These are phyloP conservation scores for Monilinia laxa DNA, from an alignment of 2,329 filamentous ascomycete species.

Conservation along the genomic window DNA sequence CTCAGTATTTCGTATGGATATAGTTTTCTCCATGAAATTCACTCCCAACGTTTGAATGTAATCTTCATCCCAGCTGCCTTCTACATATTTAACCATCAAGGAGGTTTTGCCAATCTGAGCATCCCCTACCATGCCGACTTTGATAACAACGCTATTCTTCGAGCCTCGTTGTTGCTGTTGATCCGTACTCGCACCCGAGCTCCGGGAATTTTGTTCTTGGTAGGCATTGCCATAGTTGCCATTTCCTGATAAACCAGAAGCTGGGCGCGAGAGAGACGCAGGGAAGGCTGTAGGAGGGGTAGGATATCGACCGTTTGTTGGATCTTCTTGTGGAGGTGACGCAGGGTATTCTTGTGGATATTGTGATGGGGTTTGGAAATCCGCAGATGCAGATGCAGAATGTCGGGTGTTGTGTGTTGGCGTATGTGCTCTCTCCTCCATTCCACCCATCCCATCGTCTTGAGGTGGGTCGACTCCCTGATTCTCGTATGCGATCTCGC, in stretches of 20 bases:
- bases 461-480: constrained; percentile 32
- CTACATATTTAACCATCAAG: constrained; percentile 99
- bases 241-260: constrained; percentile 39
- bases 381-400: constrained; percentile 40
- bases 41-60: constrained; percentile 98
- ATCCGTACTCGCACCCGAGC: constrained; percentile 30
- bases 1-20: constrained; percentile 97
- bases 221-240: constrained; percentile 39
- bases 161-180: constrained; percentile 32
- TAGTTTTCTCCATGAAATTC: constrained; percentile 99
- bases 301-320: constrained; percentile 37
- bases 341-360: constrained; percentile 36
- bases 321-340: constrained; percentile 36
- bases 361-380: constrained; percentile 37
- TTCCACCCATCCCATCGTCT: constrained; percentile 37
- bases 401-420: constrained; percentile 37
- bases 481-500: constrained; percentile 49
- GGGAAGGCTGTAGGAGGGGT: constrained; percentile 39
- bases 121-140: constrained; percentile 99
- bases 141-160: constrained; percentile 85
- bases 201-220: constrained; percentile 39
- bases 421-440: constrained; percentile 38
- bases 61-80: constrained; percentile 99
- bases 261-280: constrained; percentile 40
- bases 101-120: constrained; percentile 99